Percentiles rank a stretch among this genome's conserved stretches.
These are phyloP conservation scores for Leccinum longicurvipes DNA, from an alignment of 768 basidiomycete species.

Conservation along the genomic window DNA sequence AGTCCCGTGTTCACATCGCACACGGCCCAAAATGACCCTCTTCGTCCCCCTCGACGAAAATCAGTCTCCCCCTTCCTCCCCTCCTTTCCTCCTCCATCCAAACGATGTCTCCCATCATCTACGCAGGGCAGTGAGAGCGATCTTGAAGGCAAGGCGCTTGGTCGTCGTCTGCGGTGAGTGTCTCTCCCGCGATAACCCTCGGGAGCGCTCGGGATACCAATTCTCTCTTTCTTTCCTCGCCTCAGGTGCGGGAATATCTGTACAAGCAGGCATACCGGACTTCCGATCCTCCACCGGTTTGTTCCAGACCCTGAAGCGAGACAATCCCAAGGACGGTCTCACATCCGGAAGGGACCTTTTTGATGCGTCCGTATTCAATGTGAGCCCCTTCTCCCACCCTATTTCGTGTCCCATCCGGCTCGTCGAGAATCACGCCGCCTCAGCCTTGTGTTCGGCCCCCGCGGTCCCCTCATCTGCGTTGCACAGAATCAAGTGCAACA, in stretches of 20 bases:
- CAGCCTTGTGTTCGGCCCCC: neutral
- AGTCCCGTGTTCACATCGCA: conserved; percentile 24
- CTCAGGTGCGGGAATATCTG: conserved; percentile 84
- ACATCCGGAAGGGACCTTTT: conserved; percentile 84
- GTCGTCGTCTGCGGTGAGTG: conserved; percentile 83
- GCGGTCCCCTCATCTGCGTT: neutral
- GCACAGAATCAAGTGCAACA: neutral
- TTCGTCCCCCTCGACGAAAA: conserved; percentile 57
- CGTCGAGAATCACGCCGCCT: neutral
- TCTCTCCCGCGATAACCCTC: conserved; percentile 9
- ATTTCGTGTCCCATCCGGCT: conserved; percentile 2
- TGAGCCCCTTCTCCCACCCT: conserved; percentile 35
- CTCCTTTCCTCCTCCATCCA: conserved; percentile 54
- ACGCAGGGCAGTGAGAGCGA: conserved; percentile 55
- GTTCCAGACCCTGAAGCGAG: conserved; percentile 73
- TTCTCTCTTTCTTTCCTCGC: neutral
- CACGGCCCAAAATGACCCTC: conserved; percentile 51
- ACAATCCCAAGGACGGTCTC: conserved; percentile 69
- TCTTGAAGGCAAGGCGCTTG: conserved; percentile 76
- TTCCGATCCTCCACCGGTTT: conserved; percentile 81
- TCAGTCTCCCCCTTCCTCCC: conserved; percentile 45
- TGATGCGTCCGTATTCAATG: conserved; percentile 86
- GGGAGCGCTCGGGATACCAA: conserved; percentile 7
- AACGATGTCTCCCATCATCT: conserved; percentile 46
- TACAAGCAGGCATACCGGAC: conserved; percentile 85